Base-by-base conservation (phyloP, 805 yeast species). In the Kodamaea sagamina region DNA sequence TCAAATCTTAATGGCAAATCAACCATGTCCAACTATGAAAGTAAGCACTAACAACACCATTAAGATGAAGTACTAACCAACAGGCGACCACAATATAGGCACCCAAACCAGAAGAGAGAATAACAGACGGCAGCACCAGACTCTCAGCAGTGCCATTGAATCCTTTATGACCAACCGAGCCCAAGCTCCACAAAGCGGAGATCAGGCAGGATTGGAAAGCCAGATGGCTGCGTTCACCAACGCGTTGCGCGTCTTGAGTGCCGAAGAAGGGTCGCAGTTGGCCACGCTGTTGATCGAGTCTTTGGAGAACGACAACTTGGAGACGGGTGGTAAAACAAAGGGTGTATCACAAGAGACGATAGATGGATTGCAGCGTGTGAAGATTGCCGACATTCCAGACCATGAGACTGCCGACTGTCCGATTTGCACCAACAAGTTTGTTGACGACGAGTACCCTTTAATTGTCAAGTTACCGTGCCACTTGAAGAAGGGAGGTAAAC, bases 401-500 rank as follows among this genome's bases (percentile, higher is more conserved):
- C 68, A 64, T 44, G 66, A 68, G 8, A 77, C 72, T 27, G 88
- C 86, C 41, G 75, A 81, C 12, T 90, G 97, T 61, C 84, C 97
- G 1, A 90, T 90, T 29, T 90, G 98, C 54, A 85, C 93, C 15
- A 78, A 77, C 49, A 78, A 75, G 45, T 90, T 80, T 54, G 67
- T 75, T 3, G 84, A 81, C 25, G 95, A 89, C 57, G 69, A 79
- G 36, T 82, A 84, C 54, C 96, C 97, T 2, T 67, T 90, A 37
- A 81, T 90, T 9, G 96, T 89, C 12, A 70, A 75, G 51, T 70
- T 90, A 18, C 83, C 84, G 4, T 90, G 98, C 62, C 71, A 73
- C 29, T 58, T 65, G 6, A 62, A 61, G 38, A 47, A 46, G 11
- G 46, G 36, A 3, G 43, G 58, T 11, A 64, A 57, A 36, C 74